Conservation (phyloP, 495 filamentous ascomycete species). For the Entonaema liquescens region DNA sequence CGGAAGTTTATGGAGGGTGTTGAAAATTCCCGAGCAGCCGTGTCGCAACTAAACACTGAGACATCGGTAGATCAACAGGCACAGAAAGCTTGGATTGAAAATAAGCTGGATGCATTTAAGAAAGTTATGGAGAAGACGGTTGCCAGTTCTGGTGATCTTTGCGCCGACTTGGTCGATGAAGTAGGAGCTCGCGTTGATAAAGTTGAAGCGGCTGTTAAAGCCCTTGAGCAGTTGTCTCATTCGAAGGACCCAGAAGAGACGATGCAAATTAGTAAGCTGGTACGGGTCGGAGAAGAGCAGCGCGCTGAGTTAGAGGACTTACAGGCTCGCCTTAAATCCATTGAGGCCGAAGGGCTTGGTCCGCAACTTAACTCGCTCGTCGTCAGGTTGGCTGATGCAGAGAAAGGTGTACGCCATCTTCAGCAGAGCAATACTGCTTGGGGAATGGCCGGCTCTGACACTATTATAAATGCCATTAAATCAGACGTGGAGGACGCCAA, state of each 20-base stretch:
- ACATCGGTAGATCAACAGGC: neutral
- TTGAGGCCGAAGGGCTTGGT: neutral
- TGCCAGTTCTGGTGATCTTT: conserved; percentile 17
- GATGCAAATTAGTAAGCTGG: neutral
- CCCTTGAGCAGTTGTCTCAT: neutral
- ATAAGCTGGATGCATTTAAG: conserved; percentile 11
- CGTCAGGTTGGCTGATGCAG: neutral
- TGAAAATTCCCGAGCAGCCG: neutral
- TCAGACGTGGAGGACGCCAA: conserved; percentile 19
- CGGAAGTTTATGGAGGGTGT: neutral
- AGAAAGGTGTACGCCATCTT: neutral
- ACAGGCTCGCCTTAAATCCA: conserved; percentile 2
- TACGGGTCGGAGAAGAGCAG: conserved; percentile 1
- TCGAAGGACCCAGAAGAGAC: conserved; percentile 7
- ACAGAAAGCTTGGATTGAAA: conserved; percentile 8
- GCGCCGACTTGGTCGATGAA: conserved; percentile 35
- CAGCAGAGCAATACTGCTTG: conserved; percentile 1
- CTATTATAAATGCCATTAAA: neutral
- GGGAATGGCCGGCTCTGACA: neutral
- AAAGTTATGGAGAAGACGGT: conserved; percentile 11
- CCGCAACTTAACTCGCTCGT: conserved; percentile 1
- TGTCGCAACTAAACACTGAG: neutral
- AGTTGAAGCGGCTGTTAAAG: conserved; percentile 2
- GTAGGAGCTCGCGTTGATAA: conserved; percentile 7
- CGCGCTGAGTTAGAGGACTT: neutral